Conservation (phyloP, 208 protist species). For the Porcisia deanei region DNA sequence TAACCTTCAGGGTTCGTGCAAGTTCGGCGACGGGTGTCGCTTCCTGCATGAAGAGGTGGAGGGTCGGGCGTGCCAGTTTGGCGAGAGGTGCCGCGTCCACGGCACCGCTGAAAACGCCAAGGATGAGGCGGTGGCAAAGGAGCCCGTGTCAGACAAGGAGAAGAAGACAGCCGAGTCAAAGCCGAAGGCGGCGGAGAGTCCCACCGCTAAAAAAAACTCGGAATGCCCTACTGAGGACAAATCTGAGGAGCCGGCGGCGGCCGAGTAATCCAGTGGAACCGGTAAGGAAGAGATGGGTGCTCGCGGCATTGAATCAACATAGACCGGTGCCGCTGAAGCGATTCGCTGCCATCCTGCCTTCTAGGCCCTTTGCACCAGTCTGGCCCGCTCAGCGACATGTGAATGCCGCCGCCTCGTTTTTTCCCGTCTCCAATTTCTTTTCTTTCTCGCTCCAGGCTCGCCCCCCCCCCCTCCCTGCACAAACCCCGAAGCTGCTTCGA, state of each 20-base stretch:
- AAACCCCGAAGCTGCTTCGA: too few relatives aligned
- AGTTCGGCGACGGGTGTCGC: slow-evolving; percentile 76
- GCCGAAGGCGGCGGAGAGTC: background rate
- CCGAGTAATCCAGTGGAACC: background rate
- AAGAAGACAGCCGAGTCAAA: slow-evolving; percentile 5
- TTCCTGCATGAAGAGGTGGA: slow-evolving; percentile 76
- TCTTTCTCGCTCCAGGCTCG: background rate
- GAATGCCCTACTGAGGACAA: background rate
- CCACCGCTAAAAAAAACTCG: background rate
- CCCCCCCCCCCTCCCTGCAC: background rate
- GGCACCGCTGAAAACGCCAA: slow-evolving; percentile 18
- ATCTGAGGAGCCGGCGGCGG: background rate
- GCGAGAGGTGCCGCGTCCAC: slow-evolving; percentile 66
- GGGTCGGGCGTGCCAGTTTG: slow-evolving; percentile 67
- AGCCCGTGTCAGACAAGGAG: slow-evolving; percentile 4
- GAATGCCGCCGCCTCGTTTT: background rate
- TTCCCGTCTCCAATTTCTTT: background rate
- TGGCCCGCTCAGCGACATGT: background rate
- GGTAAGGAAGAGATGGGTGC: background rate
- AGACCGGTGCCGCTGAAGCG: background rate
- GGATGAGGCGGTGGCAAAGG: slow-evolving; percentile 13
- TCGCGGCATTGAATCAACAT: background rate
- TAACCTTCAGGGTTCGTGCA: slow-evolving; percentile 78
- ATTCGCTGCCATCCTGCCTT: background rate
- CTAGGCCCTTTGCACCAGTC: background rate